Base-by-base conservation (phyloP, 2,329 filamentous ascomycete species). In the Sporothrix schenckii region DNA sequence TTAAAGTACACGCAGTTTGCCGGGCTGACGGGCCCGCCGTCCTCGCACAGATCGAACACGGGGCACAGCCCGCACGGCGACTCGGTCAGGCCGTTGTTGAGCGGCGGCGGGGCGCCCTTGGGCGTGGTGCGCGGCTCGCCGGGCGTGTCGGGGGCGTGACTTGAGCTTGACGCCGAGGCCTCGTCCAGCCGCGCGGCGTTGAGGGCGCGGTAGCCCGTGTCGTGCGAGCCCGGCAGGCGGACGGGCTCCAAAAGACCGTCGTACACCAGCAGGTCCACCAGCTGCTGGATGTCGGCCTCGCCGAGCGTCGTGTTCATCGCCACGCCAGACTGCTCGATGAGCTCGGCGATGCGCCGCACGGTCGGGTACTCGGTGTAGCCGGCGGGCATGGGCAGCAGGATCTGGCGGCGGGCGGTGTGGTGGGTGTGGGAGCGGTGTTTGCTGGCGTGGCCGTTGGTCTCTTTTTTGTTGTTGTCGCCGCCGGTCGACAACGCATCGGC, bases 1-100 rank as follows among this genome's bases (percentile, higher is more conserved):
- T 91, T 87, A 77, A 97, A 97, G 78, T 99, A 99, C 69, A 93
- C 91, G 80, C 95, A 99, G 66, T 91, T 97, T 74, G 89, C 91
- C 0, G 94, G 92, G 76, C 91, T 96, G 27, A 99, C 93, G 0
- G 93, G 92, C 0, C 94, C 94, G 7, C 93, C 93, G 72, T 97
- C 92, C 74, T 92, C 91, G 78, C 95, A 99, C 1, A 98, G 85
- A 71, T 95, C 91, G 78, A 97, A 97, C 2, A 97, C 94, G 0
- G 95, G 95, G 79, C 95, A 99, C 69, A 89, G 86, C 1, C 94
- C 94, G 79, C 95, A 99, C 0, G 95, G 95, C 2, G 91, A 90
- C 79, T 97, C 93, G 1, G 92, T 96, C 74, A 94, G 88, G 3
- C 92, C 92, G 75, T 94, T 97, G 74, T 85, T 76, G 68, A 81